phyloP scores from a whole-genome alignment of 441 rosid genomes.

The Codiaeum variegatum region DNA sequence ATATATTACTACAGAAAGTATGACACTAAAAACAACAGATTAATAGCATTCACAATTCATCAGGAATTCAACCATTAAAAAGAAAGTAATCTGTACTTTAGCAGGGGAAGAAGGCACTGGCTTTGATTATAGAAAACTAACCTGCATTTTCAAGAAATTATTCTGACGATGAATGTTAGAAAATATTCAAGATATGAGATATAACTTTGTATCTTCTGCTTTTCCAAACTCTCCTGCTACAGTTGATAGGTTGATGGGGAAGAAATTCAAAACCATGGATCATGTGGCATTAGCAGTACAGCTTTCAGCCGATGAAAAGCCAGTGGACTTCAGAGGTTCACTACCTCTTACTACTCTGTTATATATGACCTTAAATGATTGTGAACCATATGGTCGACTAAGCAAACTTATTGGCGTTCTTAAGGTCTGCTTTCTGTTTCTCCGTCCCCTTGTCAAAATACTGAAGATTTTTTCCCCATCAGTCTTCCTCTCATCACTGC shows the following conservation, averaged over 20 bases:
- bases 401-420: constrained; percentile 95
- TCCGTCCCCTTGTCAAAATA: constrained; percentile 82
- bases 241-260: constrained; percentile 12
- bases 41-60: background rate
- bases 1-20: background rate
- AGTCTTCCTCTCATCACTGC: constrained; percentile 36
- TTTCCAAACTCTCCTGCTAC: constrained; percentile 17
- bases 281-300: constrained; percentile 43
- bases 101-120: background rate
- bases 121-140: constrained; percentile 28
- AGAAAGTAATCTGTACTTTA: background rate
- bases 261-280: constrained; percentile 19
- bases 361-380: constrained; percentile 69
- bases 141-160: constrained; percentile 32
- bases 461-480: constrained; percentile 82
- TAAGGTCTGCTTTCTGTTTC: constrained; percentile 87
- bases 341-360: constrained; percentile 84
- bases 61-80: background rate
- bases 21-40: background rate
- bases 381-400: constrained; percentile 84
- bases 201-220: constrained; percentile 19
- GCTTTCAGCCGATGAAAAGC: constrained; percentile 36
- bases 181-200: constrained; percentile 12
- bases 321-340: constrained; percentile 57
- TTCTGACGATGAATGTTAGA: constrained; percentile 19